Evolutionary conservation across 192 early-diverging fungal genomes (phyloP), one percentile per base, ranked within the genome.

Genomic region (Coemansia sp.): DNA sequence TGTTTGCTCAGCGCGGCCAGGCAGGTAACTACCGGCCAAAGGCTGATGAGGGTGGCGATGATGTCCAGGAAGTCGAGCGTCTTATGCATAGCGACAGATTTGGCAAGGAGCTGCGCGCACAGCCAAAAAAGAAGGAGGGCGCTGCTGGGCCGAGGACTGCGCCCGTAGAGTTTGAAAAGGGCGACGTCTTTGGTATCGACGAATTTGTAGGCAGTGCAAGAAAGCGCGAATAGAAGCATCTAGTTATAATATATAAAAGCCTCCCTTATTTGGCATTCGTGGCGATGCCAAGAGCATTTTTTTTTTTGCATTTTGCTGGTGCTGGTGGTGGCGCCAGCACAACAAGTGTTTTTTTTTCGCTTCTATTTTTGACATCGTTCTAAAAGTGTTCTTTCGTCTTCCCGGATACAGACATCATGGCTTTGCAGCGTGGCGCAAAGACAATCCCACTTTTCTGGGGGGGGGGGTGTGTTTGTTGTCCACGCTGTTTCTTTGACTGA

Each of bases 151-250:
- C 85, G 59, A 71, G 92, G 11, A 83, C 84, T 41, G 96, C 94
- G 4, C 97, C 97, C 9, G 96, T 99, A 2, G 90, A 94, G 72
- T 99, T 98, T 84, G 94, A 99, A 73, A 92, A 87, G 78, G 94
- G 93, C 54, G 97, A 99, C 85, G 87, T 92, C 61, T 99, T 97
- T 90, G 96, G 95, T 25, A 71, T 98, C 37, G 91, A 95, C 35
- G 87, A 87, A 12, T 99, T 99, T 74, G 87, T 95, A 71, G 84
- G 85, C 54, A 79, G 84, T 27, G 89, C 94, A 29, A 89, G 91
- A 78, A 71, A 85, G 6, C 45, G 25, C 27, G 46, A 60, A 7
- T 15, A 43, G 41, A 25, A 9, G 25, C 27, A 54, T n/a, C n/a
- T n/a, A n/a, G n/a, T n/a, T n/a, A n/a, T n/a, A n/a, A n/a, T n/a